phyloP scores from a whole-genome alignment of 345 rosid genomes.

The Rubroshorea leprosula region DNA sequence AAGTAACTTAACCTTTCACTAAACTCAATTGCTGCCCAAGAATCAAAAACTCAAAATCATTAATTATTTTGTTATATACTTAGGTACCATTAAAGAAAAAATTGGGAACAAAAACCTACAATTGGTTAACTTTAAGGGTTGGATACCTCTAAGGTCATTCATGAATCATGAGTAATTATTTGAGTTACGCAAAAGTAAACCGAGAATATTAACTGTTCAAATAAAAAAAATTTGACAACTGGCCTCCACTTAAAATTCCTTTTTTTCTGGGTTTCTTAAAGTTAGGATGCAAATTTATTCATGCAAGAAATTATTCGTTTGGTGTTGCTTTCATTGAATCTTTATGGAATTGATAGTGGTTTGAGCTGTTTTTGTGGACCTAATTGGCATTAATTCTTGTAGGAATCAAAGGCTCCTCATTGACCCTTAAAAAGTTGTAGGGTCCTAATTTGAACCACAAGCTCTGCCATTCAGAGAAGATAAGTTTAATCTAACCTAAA shows the following conservation, averaged over 20 bases:
- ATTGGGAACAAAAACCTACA: too few relatives aligned
- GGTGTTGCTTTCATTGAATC: not conserved
- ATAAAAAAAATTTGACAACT: too few relatives aligned
- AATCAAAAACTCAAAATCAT: not conserved
- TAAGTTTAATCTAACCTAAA: too few relatives aligned
- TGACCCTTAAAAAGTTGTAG: conserved; percentile 2
- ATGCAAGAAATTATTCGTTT: not conserved
- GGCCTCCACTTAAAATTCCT: too few relatives aligned
- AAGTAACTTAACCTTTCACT: conserved; percentile 45
- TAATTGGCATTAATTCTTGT: conserved; percentile 5
- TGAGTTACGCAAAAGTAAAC: too few relatives aligned
- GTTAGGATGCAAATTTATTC: too few relatives aligned
- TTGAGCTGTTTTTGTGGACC: conserved; percentile 3
- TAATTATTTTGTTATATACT: not conserved
- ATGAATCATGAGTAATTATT: too few relatives aligned
- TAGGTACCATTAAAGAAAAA: too few relatives aligned
- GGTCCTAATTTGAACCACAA: not conserved
- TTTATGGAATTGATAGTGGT: not conserved
- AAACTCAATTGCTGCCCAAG: conserved; percentile 39
- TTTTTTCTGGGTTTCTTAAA: too few relatives aligned
- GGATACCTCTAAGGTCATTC: too few relatives aligned
- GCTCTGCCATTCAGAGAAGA: not conserved
- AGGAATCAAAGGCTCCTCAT: not conserved
- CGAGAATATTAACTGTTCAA: too few relatives aligned
- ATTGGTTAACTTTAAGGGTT: too few relatives aligned